phyloP scores from a whole-genome alignment of 2,329 filamentous ascomycete genomes.

The Fusarium tjaetaba region DNA sequence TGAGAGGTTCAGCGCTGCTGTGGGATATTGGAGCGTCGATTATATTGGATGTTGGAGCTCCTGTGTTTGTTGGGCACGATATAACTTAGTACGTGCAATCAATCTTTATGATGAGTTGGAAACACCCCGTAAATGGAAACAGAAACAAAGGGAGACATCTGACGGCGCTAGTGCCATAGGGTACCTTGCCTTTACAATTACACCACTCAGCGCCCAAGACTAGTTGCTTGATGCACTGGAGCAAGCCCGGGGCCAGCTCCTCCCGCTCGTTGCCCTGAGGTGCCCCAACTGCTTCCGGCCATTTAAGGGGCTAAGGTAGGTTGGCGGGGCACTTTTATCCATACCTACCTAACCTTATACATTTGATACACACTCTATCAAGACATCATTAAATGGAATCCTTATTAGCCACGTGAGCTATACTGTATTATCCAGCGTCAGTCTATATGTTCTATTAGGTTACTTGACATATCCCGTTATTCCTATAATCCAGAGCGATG shows the following conservation, averaged over 20 bases:
- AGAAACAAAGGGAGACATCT: conserved; percentile 27
- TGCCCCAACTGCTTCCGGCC: background rate
- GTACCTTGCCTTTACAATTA: background rate
- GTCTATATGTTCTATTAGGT: background rate
- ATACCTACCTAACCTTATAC: background rate
- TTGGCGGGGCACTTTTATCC: conserved; percentile 26
- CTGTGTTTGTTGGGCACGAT: conserved; percentile 1
- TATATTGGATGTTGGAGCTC: background rate
- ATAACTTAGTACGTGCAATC: background rate
- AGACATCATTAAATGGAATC: conserved; percentile 15
- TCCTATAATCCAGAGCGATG: background rate
- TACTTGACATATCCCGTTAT: background rate
- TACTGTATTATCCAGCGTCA: background rate
- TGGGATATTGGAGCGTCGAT: conserved; percentile 7
- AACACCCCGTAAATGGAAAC: conserved; percentile 26
- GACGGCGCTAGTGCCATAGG: conserved; percentile 22
- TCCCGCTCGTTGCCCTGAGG: conserved; percentile 14
- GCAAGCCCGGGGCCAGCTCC: conserved; percentile 10
- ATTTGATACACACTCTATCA: conserved; percentile 5
- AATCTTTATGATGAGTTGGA: conserved; percentile 20
- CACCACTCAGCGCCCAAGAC: conserved; percentile 30
- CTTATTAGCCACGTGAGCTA: conserved; percentile 10
- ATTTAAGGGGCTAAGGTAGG: conserved; percentile 24
- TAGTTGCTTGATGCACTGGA: conserved; percentile 9
- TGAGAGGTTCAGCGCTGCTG: conserved; percentile 14